Conservation (phyloP, 345 rosid genomes). For the Eucalyptus guilfoylei region DNA sequence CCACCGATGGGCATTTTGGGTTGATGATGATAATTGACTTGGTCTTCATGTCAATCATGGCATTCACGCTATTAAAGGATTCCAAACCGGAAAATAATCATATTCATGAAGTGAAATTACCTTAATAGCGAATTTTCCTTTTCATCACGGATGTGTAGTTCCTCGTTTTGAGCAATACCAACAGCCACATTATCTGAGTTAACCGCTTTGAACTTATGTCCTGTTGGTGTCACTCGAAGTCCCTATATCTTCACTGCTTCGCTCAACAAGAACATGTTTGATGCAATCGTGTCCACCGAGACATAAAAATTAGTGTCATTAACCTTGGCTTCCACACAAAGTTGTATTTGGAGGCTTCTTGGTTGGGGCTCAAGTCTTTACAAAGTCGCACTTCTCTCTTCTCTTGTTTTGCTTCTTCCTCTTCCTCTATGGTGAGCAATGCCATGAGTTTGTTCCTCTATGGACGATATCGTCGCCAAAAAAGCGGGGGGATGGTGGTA, state of each 20-base stretch:
- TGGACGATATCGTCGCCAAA: neutral
- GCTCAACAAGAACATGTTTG: neutral
- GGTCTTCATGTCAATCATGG: neutral
- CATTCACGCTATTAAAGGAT: neutral
- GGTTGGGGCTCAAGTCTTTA: neutral
- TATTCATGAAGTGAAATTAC: neutral
- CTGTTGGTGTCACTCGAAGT: neutral
- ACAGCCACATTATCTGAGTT: neutral
- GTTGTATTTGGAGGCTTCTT: neutral
- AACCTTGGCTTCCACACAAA: too few species aligned
- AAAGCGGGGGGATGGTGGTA: neutral
- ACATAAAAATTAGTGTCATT: neutral
- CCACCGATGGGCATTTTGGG: neutral
- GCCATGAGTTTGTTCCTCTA: neutral
- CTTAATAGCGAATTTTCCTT: neutral
- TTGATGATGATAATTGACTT: neutral
- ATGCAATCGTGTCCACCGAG: neutral
- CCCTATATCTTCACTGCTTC: neutral
- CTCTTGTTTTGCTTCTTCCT: neutral
- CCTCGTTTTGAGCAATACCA: neutral
- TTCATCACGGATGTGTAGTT: neutral
- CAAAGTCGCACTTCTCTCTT: neutral
- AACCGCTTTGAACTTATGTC: neutral
- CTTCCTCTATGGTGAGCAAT: neutral
- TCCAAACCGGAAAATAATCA: neutral